Base-by-base conservation (phyloP, 805 yeast genomes). In the Starmerella sp. region DNA sequence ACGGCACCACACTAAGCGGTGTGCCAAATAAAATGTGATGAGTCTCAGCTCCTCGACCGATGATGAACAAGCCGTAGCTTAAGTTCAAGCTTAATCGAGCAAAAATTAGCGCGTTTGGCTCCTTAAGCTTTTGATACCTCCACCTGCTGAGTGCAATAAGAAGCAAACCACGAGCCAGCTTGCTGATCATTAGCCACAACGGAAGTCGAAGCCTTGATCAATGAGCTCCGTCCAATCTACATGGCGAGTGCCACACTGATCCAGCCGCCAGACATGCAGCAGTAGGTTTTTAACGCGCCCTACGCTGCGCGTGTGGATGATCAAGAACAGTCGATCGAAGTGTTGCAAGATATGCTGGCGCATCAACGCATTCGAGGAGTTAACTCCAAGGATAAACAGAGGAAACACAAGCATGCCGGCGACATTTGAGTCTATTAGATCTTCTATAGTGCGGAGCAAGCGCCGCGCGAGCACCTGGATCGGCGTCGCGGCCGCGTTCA, bases 401-500 rank as follows among this genome's bases (percentile, higher is more conserved):
- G 95, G 95, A 67, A 86, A 86, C 41, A 85, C 82, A 14, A 85
- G 67, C 1, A 84, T 79, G 3, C 86, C 82, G 63, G 85, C 89
- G 44, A 84, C 82, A 1, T 79, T 76, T 0, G 91, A 74, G 2
- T 79, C 86, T 38, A 86, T 63, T 5, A 85, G 74, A 3, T 78
- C 73, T 60, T 83, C 86, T 29, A 86, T 67, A 55, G 83, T 75
- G 52, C 77, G 73, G 30, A 77, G 63, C 53, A 84, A 70, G 58
- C 80, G 81, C 51, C 73, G 73, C 36, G 77, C 72, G 44, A 85
- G 69, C 35, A 77, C 73, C 59, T 82, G 88, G 46, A 83, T 77
- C 57, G 82, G 87, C 51, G 84, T 65, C 35, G 82, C 74, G 0
- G 83, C 72, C 0, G 90, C 80, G 58, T 81, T 83, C 58, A 78